phyloP scores from a whole-genome alignment of 768 basidiomycete genomes.

The Serendipita sp. region DNA sequence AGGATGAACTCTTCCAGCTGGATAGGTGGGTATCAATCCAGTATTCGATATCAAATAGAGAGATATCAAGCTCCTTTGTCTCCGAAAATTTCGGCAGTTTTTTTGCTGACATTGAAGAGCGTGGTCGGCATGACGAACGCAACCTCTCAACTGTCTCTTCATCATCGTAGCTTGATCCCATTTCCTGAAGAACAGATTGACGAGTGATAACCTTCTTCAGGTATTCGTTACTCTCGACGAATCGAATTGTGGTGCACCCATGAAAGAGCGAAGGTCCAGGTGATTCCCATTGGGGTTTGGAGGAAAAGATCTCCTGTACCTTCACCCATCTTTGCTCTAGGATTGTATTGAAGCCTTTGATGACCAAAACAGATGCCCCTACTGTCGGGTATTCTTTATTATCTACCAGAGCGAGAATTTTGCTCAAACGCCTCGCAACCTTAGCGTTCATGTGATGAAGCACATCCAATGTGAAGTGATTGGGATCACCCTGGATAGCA shows the following conservation, averaged over 20 bases:
- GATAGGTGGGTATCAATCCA: not conserved
- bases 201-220: not conserved
- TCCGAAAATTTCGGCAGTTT: not conserved
- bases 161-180: too few relatives aligned
- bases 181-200: too few relatives aligned
- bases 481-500: constrained; percentile 9
- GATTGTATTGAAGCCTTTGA: constrained; percentile 8
- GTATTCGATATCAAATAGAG: not conserved
- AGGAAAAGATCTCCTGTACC: constrained; percentile 12
- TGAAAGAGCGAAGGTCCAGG: not conserved
- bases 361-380: constrained; percentile 7
- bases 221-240: not conserved
- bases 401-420: constrained; percentile 1
- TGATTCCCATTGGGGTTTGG: constrained; percentile 10
- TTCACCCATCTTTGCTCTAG: constrained; percentile 22
- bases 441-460: constrained; percentile 19
- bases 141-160: not conserved
- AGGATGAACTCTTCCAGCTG: not conserved
- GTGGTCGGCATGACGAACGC: not conserved
- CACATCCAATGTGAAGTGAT: constrained; percentile 15
- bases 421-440: constrained; percentile 13
- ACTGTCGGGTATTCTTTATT: constrained; percentile 9
- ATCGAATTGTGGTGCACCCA: not conserved
- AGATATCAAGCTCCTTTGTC: not conserved
- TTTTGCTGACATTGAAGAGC: not conserved